Evolutionary conservation across 1,139 yeast genomes (phyloP).

Genomic region (Protomyces pachydermus): DNA sequence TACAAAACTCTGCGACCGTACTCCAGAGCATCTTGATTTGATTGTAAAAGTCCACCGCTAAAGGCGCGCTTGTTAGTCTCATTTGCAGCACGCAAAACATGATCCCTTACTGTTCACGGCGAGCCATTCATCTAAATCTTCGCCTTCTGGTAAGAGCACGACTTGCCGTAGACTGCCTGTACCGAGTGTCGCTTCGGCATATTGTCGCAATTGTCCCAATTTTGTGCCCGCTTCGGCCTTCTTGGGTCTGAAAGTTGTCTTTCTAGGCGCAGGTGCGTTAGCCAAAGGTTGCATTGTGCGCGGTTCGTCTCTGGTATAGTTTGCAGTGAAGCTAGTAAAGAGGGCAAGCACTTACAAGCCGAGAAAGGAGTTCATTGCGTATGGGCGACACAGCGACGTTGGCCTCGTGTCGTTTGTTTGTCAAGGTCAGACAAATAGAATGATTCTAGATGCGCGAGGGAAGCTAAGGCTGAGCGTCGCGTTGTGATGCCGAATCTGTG

Average conservation of each 20-base stretch:
- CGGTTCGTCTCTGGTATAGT: neutral
- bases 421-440: neutral
- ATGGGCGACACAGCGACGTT: neutral
- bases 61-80: neutral
- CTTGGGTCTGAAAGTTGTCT: constrained; percentile 25
- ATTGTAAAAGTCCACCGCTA: constrained; percentile 63
- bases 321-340: too few species aligned
- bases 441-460: too few species aligned
- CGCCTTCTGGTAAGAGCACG: constrained; percentile 88
- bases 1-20: constrained; percentile 91
- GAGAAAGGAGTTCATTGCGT: constrained; percentile 19
- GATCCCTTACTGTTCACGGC: constrained; percentile 60
- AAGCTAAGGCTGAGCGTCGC: too few species aligned
- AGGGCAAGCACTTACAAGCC: constrained; percentile 2
- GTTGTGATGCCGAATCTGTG: too few species aligned
- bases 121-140: constrained; percentile 88
- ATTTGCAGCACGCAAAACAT: neutral
- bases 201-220: constrained; percentile 23
- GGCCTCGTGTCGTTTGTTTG: neutral
- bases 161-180: constrained; percentile 86
- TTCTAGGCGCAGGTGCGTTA: constrained; percentile 1
- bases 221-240: constrained; percentile 23
- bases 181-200: constrained; percentile 89
- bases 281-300: neutral
- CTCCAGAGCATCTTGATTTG: constrained; percentile 97